A percentile compares a stretch with the other conserved stretches of the same genome.
phyloP scores from a whole-genome alignment of 2,329 filamentous ascomycete species.

The Dactylellina sp. region DNA sequence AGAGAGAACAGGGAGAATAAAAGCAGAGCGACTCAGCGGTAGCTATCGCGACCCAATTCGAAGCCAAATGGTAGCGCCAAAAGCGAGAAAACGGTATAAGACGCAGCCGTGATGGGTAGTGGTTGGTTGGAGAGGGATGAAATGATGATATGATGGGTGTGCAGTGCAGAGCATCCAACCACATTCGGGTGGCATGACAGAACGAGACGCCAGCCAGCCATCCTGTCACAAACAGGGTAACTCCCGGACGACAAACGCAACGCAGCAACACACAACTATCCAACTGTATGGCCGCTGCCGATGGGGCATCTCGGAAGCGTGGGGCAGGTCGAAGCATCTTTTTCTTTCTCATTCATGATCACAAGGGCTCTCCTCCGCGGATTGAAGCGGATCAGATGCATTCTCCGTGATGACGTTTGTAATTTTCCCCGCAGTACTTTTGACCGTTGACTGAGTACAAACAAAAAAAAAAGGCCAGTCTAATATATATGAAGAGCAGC shows the following conservation, averaged over 20 bases:
- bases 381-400: slow-evolving; percentile 23
- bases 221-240: not conserved
- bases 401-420: slow-evolving; percentile 22
- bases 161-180: slow-evolving; percentile 18
- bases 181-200: slow-evolving; percentile 35
- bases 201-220: slow-evolving; percentile 2
- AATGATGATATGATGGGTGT: too few relatives aligned
- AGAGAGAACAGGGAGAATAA: slow-evolving; percentile 10
- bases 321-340: not conserved
- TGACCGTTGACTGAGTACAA: not conserved
- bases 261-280: not conserved
- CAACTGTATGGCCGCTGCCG: not conserved
- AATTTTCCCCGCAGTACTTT: slow-evolving; percentile 18
- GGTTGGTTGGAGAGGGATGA: slow-evolving; percentile 54
- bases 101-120: slow-evolving; percentile 38
- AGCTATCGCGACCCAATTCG: slow-evolving; percentile 49
- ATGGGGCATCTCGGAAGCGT: not conserved
- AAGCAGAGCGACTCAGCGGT: slow-evolving; percentile 27
- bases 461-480: slow-evolving; percentile 9
- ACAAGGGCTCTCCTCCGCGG: slow-evolving; percentile 11
- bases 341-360: not conserved
- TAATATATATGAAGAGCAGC: slow-evolving; percentile 5
- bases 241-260: not conserved
- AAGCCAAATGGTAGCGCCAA: slow-evolving; percentile 22
- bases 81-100: slow-evolving; percentile 20